phyloP scores from a whole-genome alignment of 306 rosid species.

The Chamaecrista fasciculata region DNA sequence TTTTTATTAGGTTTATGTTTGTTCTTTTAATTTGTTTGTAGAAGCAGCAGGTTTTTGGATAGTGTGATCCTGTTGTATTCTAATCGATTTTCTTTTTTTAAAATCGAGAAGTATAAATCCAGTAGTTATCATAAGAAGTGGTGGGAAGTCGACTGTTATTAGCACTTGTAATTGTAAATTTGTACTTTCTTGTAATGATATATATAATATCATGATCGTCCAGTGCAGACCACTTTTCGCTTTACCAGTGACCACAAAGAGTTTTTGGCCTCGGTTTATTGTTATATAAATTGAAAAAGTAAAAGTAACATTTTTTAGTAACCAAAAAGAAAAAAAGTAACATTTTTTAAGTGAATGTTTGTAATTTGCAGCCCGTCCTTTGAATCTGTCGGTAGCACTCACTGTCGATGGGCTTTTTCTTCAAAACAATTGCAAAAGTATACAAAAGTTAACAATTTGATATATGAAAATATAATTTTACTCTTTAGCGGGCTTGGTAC shows the following conservation, averaged over 20 bases:
- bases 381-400: too few relatives aligned
- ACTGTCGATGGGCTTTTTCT: background rate
- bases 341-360: too few relatives aligned
- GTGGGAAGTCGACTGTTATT: conserved; percentile 18
- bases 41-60: conserved; percentile 20
- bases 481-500: too few relatives aligned
- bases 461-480: too few relatives aligned
- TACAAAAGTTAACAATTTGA: too few relatives aligned
- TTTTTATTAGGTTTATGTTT: background rate
- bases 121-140: background rate
- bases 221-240: conserved; percentile 1
- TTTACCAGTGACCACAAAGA: background rate
- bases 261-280: background rate
- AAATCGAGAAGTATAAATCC: background rate
- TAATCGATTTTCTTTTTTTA: background rate
- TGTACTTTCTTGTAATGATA: conserved; percentile 3
- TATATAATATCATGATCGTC: background rate
- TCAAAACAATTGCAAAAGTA: too few relatives aligned
- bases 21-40: conserved; percentile 6
- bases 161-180: conserved; percentile 32
- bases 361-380: too few relatives aligned
- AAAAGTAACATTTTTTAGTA: too few relatives aligned
- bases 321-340: too few relatives aligned
- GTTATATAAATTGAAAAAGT: background rate
- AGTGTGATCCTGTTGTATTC: conserved; percentile 27